Percentiles rank a stretch among this genome's conserved stretches.
phyloP scores from a whole-genome alignment of 345 rosid genomes.

The Salix viminalis region DNA sequence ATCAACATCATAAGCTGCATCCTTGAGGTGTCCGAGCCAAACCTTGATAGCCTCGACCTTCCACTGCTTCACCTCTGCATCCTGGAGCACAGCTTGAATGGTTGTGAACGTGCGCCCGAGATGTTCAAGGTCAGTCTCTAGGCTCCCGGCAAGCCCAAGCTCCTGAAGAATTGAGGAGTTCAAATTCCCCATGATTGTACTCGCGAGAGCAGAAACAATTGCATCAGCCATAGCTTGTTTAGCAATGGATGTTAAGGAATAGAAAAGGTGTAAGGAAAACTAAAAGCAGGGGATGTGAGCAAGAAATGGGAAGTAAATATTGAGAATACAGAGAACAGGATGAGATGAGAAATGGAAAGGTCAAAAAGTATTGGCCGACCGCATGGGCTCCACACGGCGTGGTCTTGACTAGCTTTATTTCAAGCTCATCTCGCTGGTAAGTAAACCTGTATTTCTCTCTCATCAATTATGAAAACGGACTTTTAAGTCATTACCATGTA shows the following conservation, averaged over 20 bases:
- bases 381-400: too few species aligned
- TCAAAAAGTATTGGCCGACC: too few species aligned
- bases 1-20: constrained; percentile 9
- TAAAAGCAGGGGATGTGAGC: too few species aligned
- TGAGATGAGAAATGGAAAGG: too few species aligned
- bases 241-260: background rate
- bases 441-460: too few species aligned
- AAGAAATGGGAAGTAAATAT: too few species aligned
- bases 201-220: constrained; percentile 3
- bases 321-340: too few species aligned
- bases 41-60: background rate
- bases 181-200: background rate
- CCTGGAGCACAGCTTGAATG: constrained; percentile 7
- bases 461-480: too few species aligned
- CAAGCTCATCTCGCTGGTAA: too few species aligned
- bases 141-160: background rate
- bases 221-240: constrained; percentile 1
- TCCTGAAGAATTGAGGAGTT: background rate
- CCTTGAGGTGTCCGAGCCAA: constrained; percentile 4
- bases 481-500: too few species aligned
- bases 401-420: too few species aligned
- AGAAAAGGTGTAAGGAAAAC: too few species aligned
- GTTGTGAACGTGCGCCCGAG: background rate
- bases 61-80: constrained; percentile 16
- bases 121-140: background rate